These are phyloP conservation scores for Colletotrichum cordylinicola DNA, from an alignment of 2,329 filamentous ascomycete species.

Conservation along the genomic window DNA sequence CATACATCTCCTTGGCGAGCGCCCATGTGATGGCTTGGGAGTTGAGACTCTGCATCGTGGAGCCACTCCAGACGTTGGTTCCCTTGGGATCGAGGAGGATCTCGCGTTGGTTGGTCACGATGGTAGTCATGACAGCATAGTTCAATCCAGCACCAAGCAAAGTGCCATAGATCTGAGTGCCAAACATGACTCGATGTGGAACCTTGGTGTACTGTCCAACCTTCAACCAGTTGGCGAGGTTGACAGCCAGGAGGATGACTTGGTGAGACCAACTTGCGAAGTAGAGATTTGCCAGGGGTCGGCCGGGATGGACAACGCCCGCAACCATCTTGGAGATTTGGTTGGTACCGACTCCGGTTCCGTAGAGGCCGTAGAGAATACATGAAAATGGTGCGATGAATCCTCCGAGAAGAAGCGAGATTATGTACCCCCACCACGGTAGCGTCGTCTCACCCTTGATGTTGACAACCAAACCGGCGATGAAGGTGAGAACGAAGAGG, in stretches of 20 bases:
- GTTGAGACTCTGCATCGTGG: slow-evolving; percentile 52
- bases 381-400: slow-evolving; percentile 40
- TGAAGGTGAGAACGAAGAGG: slow-evolving; percentile 34
- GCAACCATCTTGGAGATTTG: slow-evolving; percentile 47
- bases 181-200: slow-evolving; percentile 43
- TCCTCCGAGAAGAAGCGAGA: slow-evolving; percentile 34
- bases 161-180: slow-evolving; percentile 45
- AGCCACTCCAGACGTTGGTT: slow-evolving; percentile 52
- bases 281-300: slow-evolving; percentile 47
- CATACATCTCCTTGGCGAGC: slow-evolving; percentile 49
- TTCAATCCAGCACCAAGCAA: slow-evolving; percentile 48
- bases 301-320: slow-evolving; percentile 48
- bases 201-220: slow-evolving; percentile 43
- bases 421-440: slow-evolving; percentile 39
- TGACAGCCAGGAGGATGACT: slow-evolving; percentile 36
- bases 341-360: slow-evolving; percentile 25
- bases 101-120: slow-evolving; percentile 46
- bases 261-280: slow-evolving; percentile 41
- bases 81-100: slow-evolving; percentile 45
- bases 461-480: slow-evolving; percentile 38
- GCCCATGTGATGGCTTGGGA: slow-evolving; percentile 34
- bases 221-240: slow-evolving; percentile 36
- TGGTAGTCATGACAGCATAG: slow-evolving; percentile 50
- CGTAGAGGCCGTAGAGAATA: slow-evolving; percentile 32
- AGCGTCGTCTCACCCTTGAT: slow-evolving; percentile 40